Conservation (phyloP, 2,329 filamentous ascomycete species). For the Magnaporthiopsis incrustans region DNA sequence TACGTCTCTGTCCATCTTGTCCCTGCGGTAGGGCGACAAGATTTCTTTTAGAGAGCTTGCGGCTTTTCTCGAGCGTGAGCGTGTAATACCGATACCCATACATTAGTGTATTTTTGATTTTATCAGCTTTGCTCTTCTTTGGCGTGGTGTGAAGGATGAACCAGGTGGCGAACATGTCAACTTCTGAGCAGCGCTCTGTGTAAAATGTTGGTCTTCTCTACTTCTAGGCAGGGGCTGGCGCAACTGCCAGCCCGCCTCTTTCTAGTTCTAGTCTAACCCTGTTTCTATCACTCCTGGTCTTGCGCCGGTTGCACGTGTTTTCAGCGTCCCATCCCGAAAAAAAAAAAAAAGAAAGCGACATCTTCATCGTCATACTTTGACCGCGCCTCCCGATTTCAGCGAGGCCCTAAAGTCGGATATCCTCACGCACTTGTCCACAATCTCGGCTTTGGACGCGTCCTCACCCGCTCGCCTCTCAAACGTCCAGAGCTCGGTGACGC, state of each 20-base stretch:
- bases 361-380: neutral
- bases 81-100: neutral
- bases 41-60: neutral
- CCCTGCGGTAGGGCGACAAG: neutral
- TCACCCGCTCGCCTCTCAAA: conserved; percentile 30
- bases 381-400: conserved; percentile 1
- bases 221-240: no score
- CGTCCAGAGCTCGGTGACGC: conserved; percentile 56
- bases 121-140: neutral
- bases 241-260: neutral
- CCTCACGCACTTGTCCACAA: conserved; percentile 31
- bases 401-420: conserved; percentile 12
- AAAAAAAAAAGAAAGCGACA: no score
- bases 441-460: conserved; percentile 18
- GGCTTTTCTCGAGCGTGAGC: neutral
- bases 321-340: no score
- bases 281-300: no score
- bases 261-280: neutral
- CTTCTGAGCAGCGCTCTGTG: neutral
- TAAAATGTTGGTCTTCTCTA: neutral
- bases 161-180: no score
- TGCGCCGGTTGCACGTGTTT: no score
- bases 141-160: no score
- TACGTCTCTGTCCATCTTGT: neutral
- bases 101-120: neutral